Conservation (phyloP, 1,284 basidiomycete genomes). For the Austroboletus niveus region DNA sequence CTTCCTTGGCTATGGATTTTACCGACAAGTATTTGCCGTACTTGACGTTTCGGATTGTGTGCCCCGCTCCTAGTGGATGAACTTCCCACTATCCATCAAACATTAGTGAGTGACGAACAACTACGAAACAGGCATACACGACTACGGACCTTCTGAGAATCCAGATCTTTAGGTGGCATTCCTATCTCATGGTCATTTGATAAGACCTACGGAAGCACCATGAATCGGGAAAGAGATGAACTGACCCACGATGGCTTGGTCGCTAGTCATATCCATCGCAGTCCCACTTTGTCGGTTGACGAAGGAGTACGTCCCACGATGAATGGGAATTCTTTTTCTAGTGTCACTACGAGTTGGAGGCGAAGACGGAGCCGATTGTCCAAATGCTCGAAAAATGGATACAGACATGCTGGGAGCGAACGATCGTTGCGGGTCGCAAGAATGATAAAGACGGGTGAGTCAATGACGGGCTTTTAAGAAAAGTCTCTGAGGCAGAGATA, state of each 20-base stretch:
- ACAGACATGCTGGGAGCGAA: constrained; percentile 16
- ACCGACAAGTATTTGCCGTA: constrained; percentile 33
- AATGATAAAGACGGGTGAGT: background rate
- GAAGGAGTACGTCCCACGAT: constrained; percentile 33
- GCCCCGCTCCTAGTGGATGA: constrained; percentile 27
- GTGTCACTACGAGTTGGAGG: constrained; percentile 10
- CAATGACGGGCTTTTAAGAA: constrained; percentile 14
- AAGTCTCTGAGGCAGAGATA: constrained; percentile 5
- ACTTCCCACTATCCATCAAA: constrained; percentile 25
- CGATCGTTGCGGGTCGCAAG: background rate
- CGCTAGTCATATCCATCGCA: constrained; percentile 29
- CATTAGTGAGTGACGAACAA: background rate
- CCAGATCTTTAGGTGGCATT: constrained; percentile 29
- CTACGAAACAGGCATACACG: background rate
- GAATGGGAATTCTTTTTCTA: constrained; percentile 25
- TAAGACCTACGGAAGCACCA: background rate
- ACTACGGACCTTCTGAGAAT: constrained; percentile 27
- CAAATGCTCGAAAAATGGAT: constrained; percentile 24
- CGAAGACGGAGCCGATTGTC: constrained; percentile 8
- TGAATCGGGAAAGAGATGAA: background rate
- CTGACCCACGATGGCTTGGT: constrained; percentile 27
- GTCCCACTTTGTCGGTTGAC: constrained; percentile 34
- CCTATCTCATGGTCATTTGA: constrained; percentile 12
- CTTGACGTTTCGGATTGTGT: constrained; percentile 33
- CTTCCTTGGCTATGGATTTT: constrained; percentile 17